Conservation (phyloP, 768 basidiomycete species). For the Lactarius psammicola region DNA sequence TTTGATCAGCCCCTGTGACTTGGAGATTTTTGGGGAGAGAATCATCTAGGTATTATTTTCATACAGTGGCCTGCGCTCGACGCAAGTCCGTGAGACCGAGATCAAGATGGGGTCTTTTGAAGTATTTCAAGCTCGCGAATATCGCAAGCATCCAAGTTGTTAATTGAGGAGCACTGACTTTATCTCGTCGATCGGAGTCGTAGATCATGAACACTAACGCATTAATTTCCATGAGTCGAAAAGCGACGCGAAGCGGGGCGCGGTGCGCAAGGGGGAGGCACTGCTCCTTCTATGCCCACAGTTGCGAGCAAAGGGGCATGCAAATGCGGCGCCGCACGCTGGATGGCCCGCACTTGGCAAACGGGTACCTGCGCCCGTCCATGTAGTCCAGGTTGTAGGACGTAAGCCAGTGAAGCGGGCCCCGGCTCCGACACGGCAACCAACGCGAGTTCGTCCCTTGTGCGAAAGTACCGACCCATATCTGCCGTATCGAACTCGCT, state of each 20-base stretch:
- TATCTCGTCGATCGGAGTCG: not conserved
- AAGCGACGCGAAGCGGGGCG: too few relatives aligned
- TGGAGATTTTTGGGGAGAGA: slow-evolving; percentile 6
- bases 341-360: too few relatives aligned
- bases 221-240: too few relatives aligned
- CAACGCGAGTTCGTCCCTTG: too few relatives aligned
- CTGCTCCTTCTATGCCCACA: too few relatives aligned
- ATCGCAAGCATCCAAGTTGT: not conserved
- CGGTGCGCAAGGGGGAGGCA: too few relatives aligned
- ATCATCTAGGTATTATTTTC: slow-evolving; percentile 1
- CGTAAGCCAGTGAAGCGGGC: not conserved
- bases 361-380: not conserved
- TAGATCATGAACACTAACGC: too few relatives aligned
- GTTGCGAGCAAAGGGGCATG: too few relatives aligned
- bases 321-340: too few relatives aligned
- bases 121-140: slow-evolving; percentile 15
- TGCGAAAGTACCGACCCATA: too few relatives aligned
- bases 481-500: too few relatives aligned
- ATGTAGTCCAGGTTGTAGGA: not conserved
- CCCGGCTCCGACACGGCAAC: not conserved
- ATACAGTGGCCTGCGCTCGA: not conserved
- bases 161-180: not conserved
- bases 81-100: not conserved
- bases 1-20: not conserved
- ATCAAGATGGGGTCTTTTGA: not conserved